Base-by-base conservation (phyloP, 2,329 filamentous ascomycete genomes). In the Catunica adiposa region DNA sequence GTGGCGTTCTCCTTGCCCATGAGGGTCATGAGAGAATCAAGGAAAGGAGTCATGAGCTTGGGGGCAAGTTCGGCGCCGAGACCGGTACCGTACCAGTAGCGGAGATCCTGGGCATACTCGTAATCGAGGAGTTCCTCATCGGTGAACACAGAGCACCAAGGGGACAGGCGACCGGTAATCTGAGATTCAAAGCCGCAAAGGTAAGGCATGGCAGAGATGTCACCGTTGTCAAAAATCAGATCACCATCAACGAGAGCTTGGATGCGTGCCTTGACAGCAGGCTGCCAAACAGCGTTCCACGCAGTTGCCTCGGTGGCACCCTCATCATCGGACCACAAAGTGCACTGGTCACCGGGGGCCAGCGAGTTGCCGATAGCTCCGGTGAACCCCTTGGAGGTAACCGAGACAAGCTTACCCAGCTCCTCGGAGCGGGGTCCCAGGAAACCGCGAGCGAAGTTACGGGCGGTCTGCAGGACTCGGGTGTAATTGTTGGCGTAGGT, bases 151-250 rank as follows among this genome's bases (percentile, higher is more conserved):
- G 69, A 68, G 63, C 82, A 85, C 69, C 78, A 84, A 0, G 80
- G 77, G 3, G 78, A 83, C 3, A 77, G 64, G 1, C 67, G 68
- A 1, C 82, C 81, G 0, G 72, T 78, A 60, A 85, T 83, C 62
- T 85, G 82, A 2, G 75, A 79, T 62, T 86, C 82, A 58, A 83
- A 86, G 3, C 80, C 82, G 61, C 82, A 86, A n/a, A 84, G 70
- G 61, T 85, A 84, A 0, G 80, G 80, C 52, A 85, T 79, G 47
- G 75, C 73, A 6, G 68, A 69, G 44, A 81, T 68, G 57, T 84
- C 78, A 1, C 65, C 66, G 31, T 73, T 67, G 0, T 70, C 73
- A 34, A 84, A 70, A 1, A 72, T 73, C 34, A 84, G 71, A 40
- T 73, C 69, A 1, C 80, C 79, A 0, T 66, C 62, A 31, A 83